phyloP scores from a whole-genome alignment of 2,329 filamentous ascomycete species.

The Xylaria digitata region DNA sequence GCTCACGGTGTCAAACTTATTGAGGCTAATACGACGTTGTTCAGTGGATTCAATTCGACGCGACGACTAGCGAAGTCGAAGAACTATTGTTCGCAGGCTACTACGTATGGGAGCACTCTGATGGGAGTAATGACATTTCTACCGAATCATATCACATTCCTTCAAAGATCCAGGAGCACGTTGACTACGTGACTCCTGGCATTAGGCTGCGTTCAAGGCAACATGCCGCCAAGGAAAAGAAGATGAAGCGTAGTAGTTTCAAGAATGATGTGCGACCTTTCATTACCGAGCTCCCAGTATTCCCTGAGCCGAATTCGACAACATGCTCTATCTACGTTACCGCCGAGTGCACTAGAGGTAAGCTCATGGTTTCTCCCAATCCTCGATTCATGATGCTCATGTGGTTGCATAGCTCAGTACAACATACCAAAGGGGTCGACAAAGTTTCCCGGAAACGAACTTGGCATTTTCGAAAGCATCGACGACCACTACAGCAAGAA shows the following conservation, averaged over 20 bases:
- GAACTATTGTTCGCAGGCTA: constrained; percentile 52
- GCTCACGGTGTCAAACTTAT: not conserved
- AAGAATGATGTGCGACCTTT: constrained; percentile 35
- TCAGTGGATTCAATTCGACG: constrained; percentile 54
- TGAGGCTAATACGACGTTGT: constrained; percentile 8
- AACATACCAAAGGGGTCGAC: constrained; percentile 41
- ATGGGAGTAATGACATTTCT: constrained; percentile 40
- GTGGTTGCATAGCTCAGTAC: constrained; percentile 37
- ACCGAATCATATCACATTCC: constrained; percentile 44
- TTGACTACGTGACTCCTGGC: constrained; percentile 46
- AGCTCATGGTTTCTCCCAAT: constrained; percentile 32
- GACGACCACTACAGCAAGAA: constrained; percentile 53
- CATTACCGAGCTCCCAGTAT: constrained; percentile 37
- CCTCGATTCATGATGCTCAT: constrained; percentile 13
- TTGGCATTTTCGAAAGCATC: constrained; percentile 51
- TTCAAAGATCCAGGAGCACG: constrained; percentile 42
- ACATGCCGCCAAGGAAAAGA: constrained; percentile 29
- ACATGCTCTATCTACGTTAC: constrained; percentile 43
- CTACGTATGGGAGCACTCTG: constrained; percentile 50
- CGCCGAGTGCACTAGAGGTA: constrained; percentile 43
- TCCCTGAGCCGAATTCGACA: constrained; percentile 41
- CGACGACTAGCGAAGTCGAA: constrained; percentile 50
- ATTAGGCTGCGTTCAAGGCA: constrained; percentile 36
- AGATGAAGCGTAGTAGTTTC: constrained; percentile 38
- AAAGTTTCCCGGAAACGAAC: constrained; percentile 41